A percentile compares a stretch with the other conserved stretches of the same genome.
Evolutionary conservation across 2,329 filamentous ascomycete species (phyloP).

Genomic region (Scedosporium boydii): DNA sequence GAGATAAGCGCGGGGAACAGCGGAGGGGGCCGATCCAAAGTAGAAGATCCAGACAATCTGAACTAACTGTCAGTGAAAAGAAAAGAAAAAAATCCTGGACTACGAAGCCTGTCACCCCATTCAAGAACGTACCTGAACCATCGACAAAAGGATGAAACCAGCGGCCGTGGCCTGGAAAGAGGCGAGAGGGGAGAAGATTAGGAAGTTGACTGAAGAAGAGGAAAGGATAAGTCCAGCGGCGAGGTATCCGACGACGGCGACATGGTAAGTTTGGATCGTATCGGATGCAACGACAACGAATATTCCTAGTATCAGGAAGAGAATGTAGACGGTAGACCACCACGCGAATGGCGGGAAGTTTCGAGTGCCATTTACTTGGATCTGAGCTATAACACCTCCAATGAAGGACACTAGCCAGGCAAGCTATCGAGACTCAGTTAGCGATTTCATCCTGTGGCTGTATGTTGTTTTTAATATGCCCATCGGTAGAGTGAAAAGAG

Average conservation of each 20-base stretch:
- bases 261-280: constrained; percentile 77
- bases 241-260: constrained; percentile 83
- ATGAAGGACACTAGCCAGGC: constrained; percentile 94
- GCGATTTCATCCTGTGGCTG: constrained; percentile 3
- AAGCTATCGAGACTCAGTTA: constrained; percentile 46
- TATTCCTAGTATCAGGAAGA: constrained; percentile 73
- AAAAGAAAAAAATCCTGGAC: neutral
- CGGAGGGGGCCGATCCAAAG: constrained; percentile 86
- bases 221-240: constrained; percentile 75
- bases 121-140: constrained; percentile 65
- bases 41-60: constrained; percentile 99
- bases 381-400: constrained; percentile 65
- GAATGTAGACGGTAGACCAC: constrained; percentile 82
- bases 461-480: too few relatives aligned
- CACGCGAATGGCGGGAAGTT: constrained; percentile 80
- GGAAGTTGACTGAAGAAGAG: constrained; percentile 74
- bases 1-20: constrained; percentile 78
- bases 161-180: constrained; percentile 80
- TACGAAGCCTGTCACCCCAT: neutral
- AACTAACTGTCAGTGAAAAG: neutral
- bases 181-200: constrained; percentile 68
- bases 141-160: constrained; percentile 87
- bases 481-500: too few relatives aligned
- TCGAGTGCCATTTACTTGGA: constrained; percentile 23
- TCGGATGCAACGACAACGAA: constrained; percentile 78